Base-by-base conservation (phyloP, 2,329 filamentous ascomycete species). In the Penicillium sp. region DNA sequence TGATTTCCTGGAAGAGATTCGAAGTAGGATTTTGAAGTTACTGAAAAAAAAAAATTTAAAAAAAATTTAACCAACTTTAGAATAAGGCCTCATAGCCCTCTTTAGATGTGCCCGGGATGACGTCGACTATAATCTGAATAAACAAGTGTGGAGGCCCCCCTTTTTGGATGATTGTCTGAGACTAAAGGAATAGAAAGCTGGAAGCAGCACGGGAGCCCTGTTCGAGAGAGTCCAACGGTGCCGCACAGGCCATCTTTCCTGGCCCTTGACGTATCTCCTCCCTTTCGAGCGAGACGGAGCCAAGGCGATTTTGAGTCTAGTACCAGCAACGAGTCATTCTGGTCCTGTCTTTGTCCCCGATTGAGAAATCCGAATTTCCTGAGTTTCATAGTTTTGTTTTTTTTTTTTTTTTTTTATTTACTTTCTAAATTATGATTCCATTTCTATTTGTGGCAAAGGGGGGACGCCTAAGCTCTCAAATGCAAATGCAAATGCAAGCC, bases 171-270 rank as follows among this genome's bases (percentile, higher is more conserved):
- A 21, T 21, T 21, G 18, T 21, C 18, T 21, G 18, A 21, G 18
- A 21, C 18, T 21, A 21, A 21, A 21, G 18, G 18, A 21, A 8
- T n/a, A 9, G 16, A 38, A 28, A 29, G 28, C 28, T 29, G 7
- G 28, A 29, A 29, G 28, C 8, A 29, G 28, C 28, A 29, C 28
- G 28, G 28, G 28, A 9, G 31, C 15, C 31, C 21, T 8, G 36
- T 18, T 23, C 36, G 15, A 16, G 36, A 18, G 8, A 50, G 46
- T 59, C 23, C 46, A 41, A 57, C 51, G 50, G 26, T 33, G 16
- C 38, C 24, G 58, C 60, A 61, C 58, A 51, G 60, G 54, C 60
- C 54, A 54, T 48, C 13, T 54, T 45, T 49, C 36, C 23, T 18
- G 15, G 42, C 34, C 23, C 49, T 57, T 59, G 59, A 59, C 54